Evolutionary conservation across 306 rosid genomes (phyloP).

Genomic region (Malus fusca): DNA sequence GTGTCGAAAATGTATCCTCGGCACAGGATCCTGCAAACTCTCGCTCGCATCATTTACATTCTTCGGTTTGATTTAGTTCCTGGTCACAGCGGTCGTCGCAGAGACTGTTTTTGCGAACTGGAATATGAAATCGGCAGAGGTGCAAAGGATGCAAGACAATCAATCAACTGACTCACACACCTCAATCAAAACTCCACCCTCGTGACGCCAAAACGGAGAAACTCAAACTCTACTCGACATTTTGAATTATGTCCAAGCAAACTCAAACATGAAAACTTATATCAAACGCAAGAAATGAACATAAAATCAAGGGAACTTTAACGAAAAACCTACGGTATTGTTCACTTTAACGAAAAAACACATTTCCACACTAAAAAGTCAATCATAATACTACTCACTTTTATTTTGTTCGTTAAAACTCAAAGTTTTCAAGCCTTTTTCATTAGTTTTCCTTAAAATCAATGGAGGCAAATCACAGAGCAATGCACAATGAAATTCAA

Average conservation of each 20-base stretch:
- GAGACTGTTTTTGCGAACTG: slow-evolving; percentile 52
- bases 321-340: no score
- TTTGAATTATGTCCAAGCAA: not conserved
- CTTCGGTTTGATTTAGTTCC: slow-evolving; percentile 70
- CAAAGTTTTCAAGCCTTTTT: no score
- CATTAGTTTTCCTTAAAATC: not conserved
- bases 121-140: slow-evolving; percentile 53
- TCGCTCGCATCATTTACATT: slow-evolving; percentile 54
- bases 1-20: slow-evolving; percentile 50
- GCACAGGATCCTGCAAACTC: slow-evolving; percentile 37
- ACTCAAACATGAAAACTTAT: not conserved
- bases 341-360: no score
- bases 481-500: not conserved
- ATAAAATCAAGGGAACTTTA: not conserved
- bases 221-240: not conserved
- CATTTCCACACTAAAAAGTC: no score
- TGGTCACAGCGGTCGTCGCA: slow-evolving; percentile 49
- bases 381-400: no score
- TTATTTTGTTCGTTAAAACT: no score
- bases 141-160: not conserved
- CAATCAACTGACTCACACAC: not conserved
- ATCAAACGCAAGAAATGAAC: not conserved
- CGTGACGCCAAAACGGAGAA: not conserved
- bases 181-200: not conserved
- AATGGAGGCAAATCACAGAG: not conserved